A percentile compares a stretch with the other conserved stretches of the same genome.
Evolutionary conservation across 805 yeast species (phyloP).

Genomic region (Kazachstania psychrophila): DNA sequence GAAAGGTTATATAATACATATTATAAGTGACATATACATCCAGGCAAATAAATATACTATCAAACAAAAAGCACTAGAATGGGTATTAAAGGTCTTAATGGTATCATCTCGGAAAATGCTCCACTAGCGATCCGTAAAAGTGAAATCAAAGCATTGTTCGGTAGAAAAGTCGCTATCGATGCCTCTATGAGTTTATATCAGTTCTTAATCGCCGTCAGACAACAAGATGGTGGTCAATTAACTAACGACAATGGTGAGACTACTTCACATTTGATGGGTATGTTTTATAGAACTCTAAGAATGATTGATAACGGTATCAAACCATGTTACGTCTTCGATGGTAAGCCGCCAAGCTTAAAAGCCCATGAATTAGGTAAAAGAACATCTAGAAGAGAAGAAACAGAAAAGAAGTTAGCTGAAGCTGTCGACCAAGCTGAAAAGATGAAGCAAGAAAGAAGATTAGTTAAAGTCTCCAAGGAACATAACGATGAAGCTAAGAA

Average conservation of each 20-base stretch:
- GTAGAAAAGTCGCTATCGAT: conserved; percentile 93
- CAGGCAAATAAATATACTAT: too few relatives aligned
- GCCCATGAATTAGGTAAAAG: conserved; percentile 90
- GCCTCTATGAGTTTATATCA: conserved; percentile 97
- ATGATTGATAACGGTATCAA: conserved; percentile 89
- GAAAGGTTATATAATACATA: too few relatives aligned
- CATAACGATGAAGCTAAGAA: conserved; percentile 92
- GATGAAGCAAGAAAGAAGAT: conserved; percentile 67
- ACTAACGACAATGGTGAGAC: conserved; percentile 87
- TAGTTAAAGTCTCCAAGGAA: conserved; percentile 78
- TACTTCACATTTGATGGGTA: conserved; percentile 89
- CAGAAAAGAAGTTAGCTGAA: conserved; percentile 62
- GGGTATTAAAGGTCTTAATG: conserved; percentile 73
- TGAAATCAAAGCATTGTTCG: conserved; percentile 80
- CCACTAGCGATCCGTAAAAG: conserved; percentile 68
- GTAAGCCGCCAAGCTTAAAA: conserved; percentile 91
- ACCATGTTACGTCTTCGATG: conserved; percentile 95
- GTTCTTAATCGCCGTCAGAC: conserved; percentile 91
- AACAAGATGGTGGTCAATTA: conserved; percentile 90
- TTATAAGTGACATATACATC: too few relatives aligned
- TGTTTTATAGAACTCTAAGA: conserved; percentile 86
- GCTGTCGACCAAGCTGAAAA: conserved; percentile 68
- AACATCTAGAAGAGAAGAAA: conserved; percentile 69
- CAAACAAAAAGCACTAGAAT: too few relatives aligned
- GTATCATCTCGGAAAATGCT: conserved; percentile 81